Conservation (phyloP, 805 yeast genomes). For the Hanseniaspora valbyensis region DNA sequence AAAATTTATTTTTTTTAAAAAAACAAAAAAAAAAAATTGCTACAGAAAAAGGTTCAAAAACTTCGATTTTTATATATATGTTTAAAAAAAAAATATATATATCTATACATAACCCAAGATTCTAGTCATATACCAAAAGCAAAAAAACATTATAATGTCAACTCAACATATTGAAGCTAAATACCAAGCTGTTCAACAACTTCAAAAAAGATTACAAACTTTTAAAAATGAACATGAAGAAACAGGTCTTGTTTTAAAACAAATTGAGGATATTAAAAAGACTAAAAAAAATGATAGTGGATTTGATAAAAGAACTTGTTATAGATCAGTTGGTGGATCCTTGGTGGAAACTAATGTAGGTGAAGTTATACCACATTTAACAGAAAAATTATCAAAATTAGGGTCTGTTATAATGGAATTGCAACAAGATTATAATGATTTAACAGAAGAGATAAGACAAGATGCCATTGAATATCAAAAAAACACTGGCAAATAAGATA, state of each 20-base stretch:
- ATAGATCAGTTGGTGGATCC: constrained; percentile 89
- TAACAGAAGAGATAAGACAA: constrained; percentile 15
- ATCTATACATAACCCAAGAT: no score
- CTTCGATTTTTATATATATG: no score
- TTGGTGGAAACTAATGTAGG: constrained; percentile 70
- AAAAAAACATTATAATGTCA: constrained; percentile 19
- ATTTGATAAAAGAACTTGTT: constrained; percentile 54
- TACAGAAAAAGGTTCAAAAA: not conserved
- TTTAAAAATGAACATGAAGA: constrained; percentile 40
- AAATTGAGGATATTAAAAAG: constrained; percentile 32
- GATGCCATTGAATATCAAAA: constrained; percentile 14
- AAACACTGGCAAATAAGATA: not conserved
- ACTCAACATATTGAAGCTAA: constrained; percentile 40
- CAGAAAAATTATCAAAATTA: constrained; percentile 44
- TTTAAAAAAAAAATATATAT: no score
- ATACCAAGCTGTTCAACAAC: constrained; percentile 35
- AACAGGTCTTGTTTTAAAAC: constrained; percentile 45
- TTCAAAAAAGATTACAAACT: constrained; percentile 32
- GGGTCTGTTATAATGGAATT: constrained; percentile 2
- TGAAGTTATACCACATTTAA: constrained; percentile 57
- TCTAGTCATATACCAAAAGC: no score
- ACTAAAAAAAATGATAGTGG: constrained; percentile 31
- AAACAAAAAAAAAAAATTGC: not conserved
- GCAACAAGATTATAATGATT: constrained; percentile 13
- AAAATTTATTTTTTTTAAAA: no score